Percentiles rank a stretch among this genome's conserved stretches.
Evolutionary conservation across 1,284 basidiomycete genomes (phyloP).

Genomic region (Clitocybe nebularis): DNA sequence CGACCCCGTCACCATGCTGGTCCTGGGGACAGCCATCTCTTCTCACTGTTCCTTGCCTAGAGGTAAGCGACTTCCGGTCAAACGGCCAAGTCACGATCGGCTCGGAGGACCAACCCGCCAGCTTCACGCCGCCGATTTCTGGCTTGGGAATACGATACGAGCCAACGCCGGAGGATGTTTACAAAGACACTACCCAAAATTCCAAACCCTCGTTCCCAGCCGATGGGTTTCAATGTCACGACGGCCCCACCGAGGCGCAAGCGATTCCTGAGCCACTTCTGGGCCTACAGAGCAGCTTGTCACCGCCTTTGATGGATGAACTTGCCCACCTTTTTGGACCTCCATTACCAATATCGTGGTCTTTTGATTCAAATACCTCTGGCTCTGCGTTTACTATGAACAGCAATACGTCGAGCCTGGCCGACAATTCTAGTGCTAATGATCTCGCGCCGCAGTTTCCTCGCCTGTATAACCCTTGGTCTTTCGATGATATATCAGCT

Average conservation of each 20-base stretch:
- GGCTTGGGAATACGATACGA: conserved; percentile 25
- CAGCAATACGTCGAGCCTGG: conserved; percentile 8
- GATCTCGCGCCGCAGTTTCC: conserved; percentile 3
- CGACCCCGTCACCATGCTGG: conserved; percentile 20
- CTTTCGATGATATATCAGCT: conserved; percentile 26
- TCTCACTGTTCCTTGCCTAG: conserved; percentile 13
- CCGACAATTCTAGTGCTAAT: conserved; percentile 9
- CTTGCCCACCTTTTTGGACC: conserved; percentile 12
- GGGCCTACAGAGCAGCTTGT: too few species aligned
- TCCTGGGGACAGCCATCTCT: conserved; percentile 11
- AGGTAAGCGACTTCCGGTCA: conserved; percentile 28
- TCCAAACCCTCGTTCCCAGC: too few species aligned
- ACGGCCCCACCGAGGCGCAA: too few species aligned
- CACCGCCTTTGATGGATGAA: too few species aligned
- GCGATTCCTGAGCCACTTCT: too few species aligned
- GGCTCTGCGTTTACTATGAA: conserved; percentile 14
- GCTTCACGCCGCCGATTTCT: conserved; percentile 18
- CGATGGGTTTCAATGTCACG: too few species aligned
- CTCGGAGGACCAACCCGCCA: conserved; percentile 5
- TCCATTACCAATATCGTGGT: conserved; percentile 19
- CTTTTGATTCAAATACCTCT: conserved; percentile 19
- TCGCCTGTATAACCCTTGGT: conserved; percentile 12
- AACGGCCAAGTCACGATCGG: conserved; percentile 18
- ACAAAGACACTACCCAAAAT: too few species aligned
- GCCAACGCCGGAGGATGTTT: too few species aligned